These are phyloP conservation scores for Cyclotella distinguenda DNA, from an alignment of 108 stramenopile genomes.

Conservation along the genomic window DNA sequence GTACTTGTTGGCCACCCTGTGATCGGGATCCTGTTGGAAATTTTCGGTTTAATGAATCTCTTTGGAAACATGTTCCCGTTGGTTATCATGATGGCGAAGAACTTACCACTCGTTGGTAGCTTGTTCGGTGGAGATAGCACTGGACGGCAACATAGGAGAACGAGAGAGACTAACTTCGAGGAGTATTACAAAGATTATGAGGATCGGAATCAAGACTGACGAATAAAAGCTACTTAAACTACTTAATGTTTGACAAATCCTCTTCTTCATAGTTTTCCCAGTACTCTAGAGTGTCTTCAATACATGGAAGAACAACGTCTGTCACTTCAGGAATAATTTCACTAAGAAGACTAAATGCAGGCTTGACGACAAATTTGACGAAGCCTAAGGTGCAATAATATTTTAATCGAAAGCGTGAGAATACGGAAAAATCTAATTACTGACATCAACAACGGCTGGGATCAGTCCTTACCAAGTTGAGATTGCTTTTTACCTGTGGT, in stretches of 20 bases:
- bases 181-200: slow-evolving; percentile 36
- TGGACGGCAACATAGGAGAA: slow-evolving; percentile 17
- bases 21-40: slow-evolving; percentile 86
- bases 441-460: slow-evolving; percentile 27
- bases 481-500: slow-evolving; percentile 3
- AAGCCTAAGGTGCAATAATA: slow-evolving; percentile 47
- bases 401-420: slow-evolving; percentile 47
- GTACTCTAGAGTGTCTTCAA: slow-evolving; percentile 27
- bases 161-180: slow-evolving; percentile 14
- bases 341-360: slow-evolving; percentile 40
- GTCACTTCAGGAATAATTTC: slow-evolving; percentile 30
- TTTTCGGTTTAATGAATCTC: slow-evolving; percentile 91
- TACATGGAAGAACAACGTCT: slow-evolving; percentile 26
- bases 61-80: slow-evolving; percentile 94
- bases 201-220: no score
- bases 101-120: slow-evolving; percentile 75
- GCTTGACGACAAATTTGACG: slow-evolving; percentile 63
- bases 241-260: no score
- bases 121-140: slow-evolving; percentile 49
- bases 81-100: slow-evolving; percentile 61
- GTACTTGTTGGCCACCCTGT: slow-evolving; percentile 88
- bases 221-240: no score
- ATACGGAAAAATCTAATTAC: slow-evolving; percentile 23
- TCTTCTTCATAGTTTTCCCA: slow-evolving; percentile 36
- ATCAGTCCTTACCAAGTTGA: slow-evolving; percentile 2